Conservation (phyloP, 441 rosid genomes). For the Erodium moschatum region DNA sequence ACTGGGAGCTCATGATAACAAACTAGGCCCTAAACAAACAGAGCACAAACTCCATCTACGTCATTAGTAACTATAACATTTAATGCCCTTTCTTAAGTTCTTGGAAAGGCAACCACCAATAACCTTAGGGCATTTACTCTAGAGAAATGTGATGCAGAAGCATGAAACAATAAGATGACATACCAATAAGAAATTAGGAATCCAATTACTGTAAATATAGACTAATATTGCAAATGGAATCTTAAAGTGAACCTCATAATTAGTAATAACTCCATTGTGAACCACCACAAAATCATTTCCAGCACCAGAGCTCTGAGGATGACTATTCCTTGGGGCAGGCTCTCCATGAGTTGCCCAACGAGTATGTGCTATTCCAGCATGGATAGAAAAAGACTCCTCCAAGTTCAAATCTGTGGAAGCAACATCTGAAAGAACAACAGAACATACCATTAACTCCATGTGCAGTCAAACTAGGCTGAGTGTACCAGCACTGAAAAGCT, state of each 20-base stretch:
- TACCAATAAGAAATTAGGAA: not conserved
- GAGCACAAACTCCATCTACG: not conserved
- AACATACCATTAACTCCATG: constrained; percentile 17
- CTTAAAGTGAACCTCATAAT: constrained; percentile 59
- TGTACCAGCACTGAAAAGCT: not conserved
- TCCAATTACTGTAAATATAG: not conserved
- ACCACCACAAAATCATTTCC: constrained; percentile 86
- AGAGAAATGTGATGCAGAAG: no score
- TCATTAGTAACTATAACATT: not conserved
- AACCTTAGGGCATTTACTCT: no score
- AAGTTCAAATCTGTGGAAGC: constrained; percentile 49
- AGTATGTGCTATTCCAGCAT: constrained; percentile 95
- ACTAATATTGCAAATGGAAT: constrained; percentile 7
- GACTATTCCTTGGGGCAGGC: constrained; percentile 86
- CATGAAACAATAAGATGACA: not conserved
- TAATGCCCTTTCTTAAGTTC: not conserved
- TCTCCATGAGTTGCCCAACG: constrained; percentile 98
- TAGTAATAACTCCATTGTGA: constrained; percentile 86
- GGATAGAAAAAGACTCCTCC: constrained; percentile 56
- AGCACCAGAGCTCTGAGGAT: constrained; percentile 78
- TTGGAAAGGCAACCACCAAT: not conserved
- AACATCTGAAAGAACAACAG: constrained; percentile 41
- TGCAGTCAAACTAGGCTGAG: constrained; percentile 3
- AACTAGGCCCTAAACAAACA: not conserved
- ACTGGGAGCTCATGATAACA: not conserved